These are phyloP conservation scores for Cercospora sojina DNA, from an alignment of 2,329 filamentous ascomycete species.

Conservation along the genomic window DNA sequence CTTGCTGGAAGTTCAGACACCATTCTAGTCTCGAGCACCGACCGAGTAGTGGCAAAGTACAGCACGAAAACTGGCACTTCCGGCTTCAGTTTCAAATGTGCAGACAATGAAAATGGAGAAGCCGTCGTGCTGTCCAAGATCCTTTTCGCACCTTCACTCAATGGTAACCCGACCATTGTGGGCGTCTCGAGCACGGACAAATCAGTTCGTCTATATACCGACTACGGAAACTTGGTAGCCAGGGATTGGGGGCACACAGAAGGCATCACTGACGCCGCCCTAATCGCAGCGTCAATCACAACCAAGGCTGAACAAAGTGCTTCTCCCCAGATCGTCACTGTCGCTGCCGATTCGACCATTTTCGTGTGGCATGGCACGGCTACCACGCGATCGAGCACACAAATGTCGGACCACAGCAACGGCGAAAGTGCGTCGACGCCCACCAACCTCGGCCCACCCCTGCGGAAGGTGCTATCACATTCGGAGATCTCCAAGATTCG, in stretches of 20 bases:
- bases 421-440: slow-evolving; percentile 14
- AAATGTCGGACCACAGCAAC: slow-evolving; percentile 16
- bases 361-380: slow-evolving; percentile 48
- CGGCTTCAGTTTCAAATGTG: slow-evolving; percentile 73
- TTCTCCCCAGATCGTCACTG: slow-evolving; percentile 45
- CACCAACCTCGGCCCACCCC: slow-evolving; percentile 64
- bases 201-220: slow-evolving; percentile 87
- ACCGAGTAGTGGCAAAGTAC: slow-evolving; percentile 60
- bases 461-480: slow-evolving; percentile 82
- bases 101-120: slow-evolving; percentile 76
- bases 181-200: slow-evolving; percentile 96
- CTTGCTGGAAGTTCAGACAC: slow-evolving; percentile 61
- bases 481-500: slow-evolving; percentile 81
- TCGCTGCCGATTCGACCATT: slow-evolving; percentile 52
- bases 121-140: slow-evolving; percentile 81
- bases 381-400: slow-evolving; percentile 12
- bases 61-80: slow-evolving; percentile 62
- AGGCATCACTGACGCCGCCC: slow-evolving; percentile 79
- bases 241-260: slow-evolving; percentile 96
- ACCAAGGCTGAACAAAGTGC: slow-evolving; percentile 40
- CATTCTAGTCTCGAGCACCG: slow-evolving; percentile 61
- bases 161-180: slow-evolving; percentile 67
- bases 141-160: slow-evolving; percentile 57
- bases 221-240: slow-evolving; percentile 73
- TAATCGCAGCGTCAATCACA: slow-evolving; percentile 49